A percentile compares a stretch with the other conserved stretches of the same genome.
Evolutionary conservation across 2,329 filamentous ascomycete genomes (phyloP).

Genomic region (Scytalidium sp.): DNA sequence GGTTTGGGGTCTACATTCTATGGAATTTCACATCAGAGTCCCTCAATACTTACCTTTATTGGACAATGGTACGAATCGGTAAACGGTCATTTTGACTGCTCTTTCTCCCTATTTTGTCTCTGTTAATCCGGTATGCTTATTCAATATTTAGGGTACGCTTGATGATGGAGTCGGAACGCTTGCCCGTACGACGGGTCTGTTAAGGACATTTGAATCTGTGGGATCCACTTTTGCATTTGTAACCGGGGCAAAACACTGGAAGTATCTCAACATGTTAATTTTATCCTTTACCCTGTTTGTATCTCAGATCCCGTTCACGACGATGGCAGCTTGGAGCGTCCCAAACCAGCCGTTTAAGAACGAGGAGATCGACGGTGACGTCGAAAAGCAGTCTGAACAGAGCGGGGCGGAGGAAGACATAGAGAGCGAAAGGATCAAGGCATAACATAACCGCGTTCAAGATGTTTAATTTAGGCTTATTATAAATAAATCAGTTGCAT

Average conservation of each 20-base stretch:
- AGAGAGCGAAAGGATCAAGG: too few relatives aligned
- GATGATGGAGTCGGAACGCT: slow-evolving; percentile 48
- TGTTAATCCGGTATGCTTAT: too few relatives aligned
- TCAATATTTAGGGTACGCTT: slow-evolving; percentile 31
- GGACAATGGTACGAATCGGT: slow-evolving; percentile 44
- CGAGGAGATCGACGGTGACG: not conserved
- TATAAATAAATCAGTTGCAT: too few relatives aligned
- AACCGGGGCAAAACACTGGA: slow-evolving; percentile 35
- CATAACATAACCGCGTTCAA: too few relatives aligned
- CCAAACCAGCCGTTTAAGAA: slow-evolving; percentile 1
- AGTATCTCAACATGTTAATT: not conserved
- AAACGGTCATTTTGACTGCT: not conserved
- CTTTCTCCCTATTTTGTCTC: too few relatives aligned
- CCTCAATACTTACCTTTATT: slow-evolving; percentile 62
- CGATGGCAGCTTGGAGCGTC: slow-evolving; percentile 1
- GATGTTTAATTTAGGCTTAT: too few relatives aligned
- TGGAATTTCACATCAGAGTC: slow-evolving; percentile 57
- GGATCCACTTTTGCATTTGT: slow-evolving; percentile 45
- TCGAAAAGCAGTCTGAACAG: too few relatives aligned
- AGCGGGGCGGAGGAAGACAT: too few relatives aligned
- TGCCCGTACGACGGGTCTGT: slow-evolving; percentile 44
- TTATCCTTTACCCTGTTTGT: not conserved
- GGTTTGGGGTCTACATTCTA: slow-evolving; percentile 44
- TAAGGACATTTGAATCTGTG: slow-evolving; percentile 46
- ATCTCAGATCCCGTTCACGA: not conserved